Evolutionary conservation across 805 yeast species (phyloP).

Genomic region (Clavispora carvajalis): DNA sequence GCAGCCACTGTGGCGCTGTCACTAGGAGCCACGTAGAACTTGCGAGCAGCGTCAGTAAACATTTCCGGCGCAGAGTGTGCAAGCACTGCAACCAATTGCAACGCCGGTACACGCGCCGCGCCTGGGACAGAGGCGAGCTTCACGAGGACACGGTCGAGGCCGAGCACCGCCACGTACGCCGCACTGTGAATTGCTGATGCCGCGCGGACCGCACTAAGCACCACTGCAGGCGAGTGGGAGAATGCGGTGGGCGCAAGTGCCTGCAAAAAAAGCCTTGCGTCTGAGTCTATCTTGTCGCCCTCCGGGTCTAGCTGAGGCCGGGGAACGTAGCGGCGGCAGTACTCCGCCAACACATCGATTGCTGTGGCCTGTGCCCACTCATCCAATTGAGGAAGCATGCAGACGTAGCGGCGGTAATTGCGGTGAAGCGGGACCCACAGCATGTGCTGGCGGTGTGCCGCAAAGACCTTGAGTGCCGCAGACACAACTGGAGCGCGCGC

Average conservation of each 20-base stretch:
- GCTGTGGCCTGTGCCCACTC: constrained; percentile 63
- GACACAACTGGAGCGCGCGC: constrained; percentile 62
- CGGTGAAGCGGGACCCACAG: constrained; percentile 64
- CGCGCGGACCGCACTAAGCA: constrained; percentile 56
- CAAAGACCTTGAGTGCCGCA: constrained; percentile 54
- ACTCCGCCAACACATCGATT: constrained; percentile 61
- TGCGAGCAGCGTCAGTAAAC: constrained; percentile 32
- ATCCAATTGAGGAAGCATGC: constrained; percentile 49
- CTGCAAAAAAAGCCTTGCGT: constrained; percentile 50
- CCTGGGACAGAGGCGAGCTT: constrained; percentile 31
- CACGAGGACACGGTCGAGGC: constrained; percentile 48
- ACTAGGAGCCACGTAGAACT: constrained; percentile 52
- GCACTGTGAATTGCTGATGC: constrained; percentile 56
- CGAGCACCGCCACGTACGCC: constrained; percentile 40
- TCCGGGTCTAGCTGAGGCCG: too few species aligned
- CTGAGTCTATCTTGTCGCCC: constrained; percentile 34
- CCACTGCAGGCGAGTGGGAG: constrained; percentile 54
- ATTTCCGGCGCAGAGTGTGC: constrained; percentile 11
- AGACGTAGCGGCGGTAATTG: constrained; percentile 55
- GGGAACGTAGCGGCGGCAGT: constrained; percentile 58
- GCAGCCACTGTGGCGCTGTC: constrained; percentile 44
- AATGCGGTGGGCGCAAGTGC: constrained; percentile 43
- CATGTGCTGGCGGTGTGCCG: constrained; percentile 54
- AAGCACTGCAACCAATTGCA: constrained; percentile 38
- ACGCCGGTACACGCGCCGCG: constrained; percentile 27